Base-by-base conservation (phyloP, 129 eudicot genomes). In the Oenanthe sinensis region DNA sequence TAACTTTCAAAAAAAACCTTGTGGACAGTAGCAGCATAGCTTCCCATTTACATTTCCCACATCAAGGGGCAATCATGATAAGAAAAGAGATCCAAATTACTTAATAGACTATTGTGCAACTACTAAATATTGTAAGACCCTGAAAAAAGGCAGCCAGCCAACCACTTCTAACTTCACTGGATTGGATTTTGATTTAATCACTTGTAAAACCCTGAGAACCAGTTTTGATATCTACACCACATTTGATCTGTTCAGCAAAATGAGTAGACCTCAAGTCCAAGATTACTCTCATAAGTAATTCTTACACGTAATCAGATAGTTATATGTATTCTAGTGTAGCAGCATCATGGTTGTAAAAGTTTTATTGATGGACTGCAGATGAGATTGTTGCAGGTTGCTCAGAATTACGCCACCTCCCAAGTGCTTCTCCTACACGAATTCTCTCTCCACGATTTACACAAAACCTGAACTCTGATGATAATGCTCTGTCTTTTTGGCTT, bases 341-440 rank as follows among this genome's bases (percentile, higher is more conserved):
- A 72, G 76, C 52, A 17, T 42, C 16, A 71, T 3, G 40, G 0
- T 28, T 65, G 8, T 39, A 15, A 26, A 22, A 42, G 37, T 20
- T n/a, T 72, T 43, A 43, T 2, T 42, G n/a, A 71, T 71, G 76
- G 33, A n/a, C 76, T 19, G 10, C 22, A n/a, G 76, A 74, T 74
- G 58, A 46, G 36, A 45, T 50, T 13, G 72, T 28, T 67, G 40
- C 78, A 75, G 12, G 10, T 55, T 40, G 60, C 75, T 87, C 83
- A 40, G 76, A 37, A 71, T 89, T 79, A 45, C 79, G 83, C 89
- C 89, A 88, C 80, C 90, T 90, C 28, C 97, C 99, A 63, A 95
- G 78, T 36, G 99, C 90, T 86, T 92, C 94, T 76, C 99, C 99
- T 88, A 90, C 82, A 39, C 88, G 96, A 49, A 95, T 85, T 82